Percentiles rank a stretch among this genome's conserved stretches.
Conservation (phyloP, 148 eudicot species). For the Rhododendron henanense region DNA sequence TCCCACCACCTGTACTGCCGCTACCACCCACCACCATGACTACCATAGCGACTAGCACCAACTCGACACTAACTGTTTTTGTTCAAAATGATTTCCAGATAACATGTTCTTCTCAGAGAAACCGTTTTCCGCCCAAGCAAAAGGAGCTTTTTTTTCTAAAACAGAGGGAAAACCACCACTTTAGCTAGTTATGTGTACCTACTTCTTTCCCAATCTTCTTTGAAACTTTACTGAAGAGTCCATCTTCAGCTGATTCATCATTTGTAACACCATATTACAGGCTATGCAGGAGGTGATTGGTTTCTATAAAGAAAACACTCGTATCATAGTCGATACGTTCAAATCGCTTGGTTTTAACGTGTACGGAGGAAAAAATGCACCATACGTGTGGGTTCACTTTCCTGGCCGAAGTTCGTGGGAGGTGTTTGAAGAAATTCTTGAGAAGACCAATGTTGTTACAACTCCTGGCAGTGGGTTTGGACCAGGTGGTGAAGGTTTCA, state of each 20-base stretch:
- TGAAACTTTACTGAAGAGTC: not conserved
- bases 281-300: constrained; percentile 39
- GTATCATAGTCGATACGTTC: constrained; percentile 57
- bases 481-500: constrained; percentile 61
- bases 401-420: constrained; percentile 84
- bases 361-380: constrained; percentile 84
- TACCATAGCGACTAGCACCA: not conserved
- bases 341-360: constrained; percentile 47
- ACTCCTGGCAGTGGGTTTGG: constrained; percentile 90
- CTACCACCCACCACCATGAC: not conserved
- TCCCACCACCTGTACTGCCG: not conserved
- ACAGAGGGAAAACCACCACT: not conserved
- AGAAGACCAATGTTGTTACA: constrained; percentile 66
- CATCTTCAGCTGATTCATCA: constrained; percentile 41
- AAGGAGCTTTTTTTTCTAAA: not conserved
- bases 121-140: not conserved
- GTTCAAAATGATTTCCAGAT: not conserved
- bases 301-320: constrained; percentile 72
- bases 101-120: not conserved
- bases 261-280: constrained; percentile 71
- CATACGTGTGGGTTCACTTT: constrained; percentile 86
- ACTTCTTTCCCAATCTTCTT: not conserved
- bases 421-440: constrained; percentile 60
- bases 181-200: not conserved
- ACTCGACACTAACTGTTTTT: not conserved